phyloP scores from a whole-genome alignment of 2,329 filamentous ascomycete species.

The Arthrobotrys musiformis region DNA sequence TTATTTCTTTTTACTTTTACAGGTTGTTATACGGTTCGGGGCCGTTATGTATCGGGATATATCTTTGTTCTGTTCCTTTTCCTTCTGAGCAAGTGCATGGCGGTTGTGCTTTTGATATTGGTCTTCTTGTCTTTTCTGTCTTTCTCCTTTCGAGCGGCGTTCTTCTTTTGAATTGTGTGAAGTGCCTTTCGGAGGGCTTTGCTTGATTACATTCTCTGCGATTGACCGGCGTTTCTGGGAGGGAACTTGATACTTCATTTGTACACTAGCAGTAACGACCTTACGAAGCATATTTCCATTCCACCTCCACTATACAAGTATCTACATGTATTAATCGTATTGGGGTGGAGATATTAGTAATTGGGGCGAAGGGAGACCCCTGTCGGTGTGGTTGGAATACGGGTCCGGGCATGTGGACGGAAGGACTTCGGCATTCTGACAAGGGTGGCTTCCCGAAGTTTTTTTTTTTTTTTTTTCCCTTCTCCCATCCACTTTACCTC shows the following conservation, averaged over 20 bases:
- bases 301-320: too few species aligned
- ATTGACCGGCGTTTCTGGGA: slow-evolving; percentile 4
- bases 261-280: slow-evolving; percentile 44
- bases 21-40: too few species aligned
- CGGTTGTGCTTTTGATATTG: too few species aligned
- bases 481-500: not conserved
- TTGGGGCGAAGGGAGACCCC: not conserved
- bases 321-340: too few species aligned
- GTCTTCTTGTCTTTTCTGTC: too few species aligned
- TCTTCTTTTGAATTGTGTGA: not conserved
- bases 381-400: not conserved
- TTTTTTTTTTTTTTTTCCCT: slow-evolving; percentile 18
- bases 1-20: slow-evolving; percentile 1
- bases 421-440: slow-evolving; percentile 43
- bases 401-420: slow-evolving; percentile 25
- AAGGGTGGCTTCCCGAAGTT: slow-evolving; percentile 31
- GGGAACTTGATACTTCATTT: not conserved
- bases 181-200: not conserved
- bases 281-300: slow-evolving; percentile 11
- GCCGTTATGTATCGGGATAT: too few species aligned
- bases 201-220: not conserved
- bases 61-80: too few species aligned
- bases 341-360: too few species aligned
- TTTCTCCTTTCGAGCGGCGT: too few species aligned
- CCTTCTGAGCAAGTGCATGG: too few species aligned